Base-by-base conservation (phyloP, 75 land plant genomes). In the Pinus taeda region DNA sequence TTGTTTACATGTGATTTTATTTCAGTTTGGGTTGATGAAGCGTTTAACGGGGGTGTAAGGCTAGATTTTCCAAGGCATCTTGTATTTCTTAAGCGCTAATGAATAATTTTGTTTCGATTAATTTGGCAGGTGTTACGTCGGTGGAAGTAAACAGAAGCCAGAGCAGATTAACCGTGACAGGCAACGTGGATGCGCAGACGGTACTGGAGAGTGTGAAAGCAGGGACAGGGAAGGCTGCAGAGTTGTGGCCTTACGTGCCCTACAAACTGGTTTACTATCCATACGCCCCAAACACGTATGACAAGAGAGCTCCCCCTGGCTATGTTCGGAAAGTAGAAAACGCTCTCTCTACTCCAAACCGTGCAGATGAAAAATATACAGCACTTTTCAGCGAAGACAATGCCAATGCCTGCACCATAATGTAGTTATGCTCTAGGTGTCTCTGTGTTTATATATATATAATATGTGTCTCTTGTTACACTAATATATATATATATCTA, bases 171-270 rank as follows among this genome's bases (percentile, higher is more conserved):
- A 88, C 91, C 9, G 93, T 91, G 57, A 49, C 77, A 0, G 93
- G 93, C 5, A 88, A 88, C 80, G 93, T 91, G 59, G 85, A 91
- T 8, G 82, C 90, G 4, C 21, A 75, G 18, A 83, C 83, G 82
- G 93, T 88, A 55, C n/a, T 91, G 83, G 22, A 73, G n/a, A 79
- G 84, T 21, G 87, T 88, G 59, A 55, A 79, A 24, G 77, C 71
- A 45, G 82, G 85, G 53, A 86, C 93, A 18, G 91, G 93, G 21
- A 91, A 88, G 86, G 49, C 20, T 67, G 87, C 84, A 37, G 90
- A 86, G 85, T 64, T 85, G 66, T 90, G 90, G 93, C 93, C 93
- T 1, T 90, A 90, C 75, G 78, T 88, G 29, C 93, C 93, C 26
- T 85, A 84, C 75, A 83, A 90, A 59, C 75, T 82, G 3, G 90